Percentiles rank a stretch among this genome's conserved stretches.
phyloP scores from a whole-genome alignment of 2,329 filamentous ascomycete genomes.

The Fusarium robinianum region DNA sequence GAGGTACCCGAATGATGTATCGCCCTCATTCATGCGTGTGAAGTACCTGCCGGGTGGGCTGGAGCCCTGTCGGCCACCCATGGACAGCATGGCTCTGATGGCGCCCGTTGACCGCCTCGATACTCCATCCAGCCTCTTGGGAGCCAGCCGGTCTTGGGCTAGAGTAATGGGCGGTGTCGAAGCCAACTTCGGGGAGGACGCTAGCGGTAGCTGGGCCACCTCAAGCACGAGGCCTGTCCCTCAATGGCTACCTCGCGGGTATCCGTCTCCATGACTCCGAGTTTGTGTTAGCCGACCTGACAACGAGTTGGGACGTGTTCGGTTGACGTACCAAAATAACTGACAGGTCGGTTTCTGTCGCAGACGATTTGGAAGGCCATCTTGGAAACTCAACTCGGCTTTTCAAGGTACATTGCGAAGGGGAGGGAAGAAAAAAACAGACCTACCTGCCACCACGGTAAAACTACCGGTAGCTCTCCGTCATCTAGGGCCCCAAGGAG shows the following conservation, averaged over 20 bases:
- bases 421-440: slow-evolving; percentile 12
- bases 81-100: slow-evolving; percentile 9
- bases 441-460: slow-evolving; percentile 22
- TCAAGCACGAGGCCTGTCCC: slow-evolving; percentile 27
- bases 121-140: slow-evolving; percentile 31
- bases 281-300: too few species aligned
- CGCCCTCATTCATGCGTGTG: slow-evolving; percentile 26
- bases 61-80: slow-evolving; percentile 10
- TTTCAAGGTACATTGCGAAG: slow-evolving; percentile 4
- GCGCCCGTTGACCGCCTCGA: slow-evolving; percentile 35
- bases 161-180: slow-evolving; percentile 36
- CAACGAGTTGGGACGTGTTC: too few species aligned
- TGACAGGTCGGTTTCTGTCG: too few species aligned
- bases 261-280: slow-evolving; percentile 12
- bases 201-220: slow-evolving; percentile 24
- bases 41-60: slow-evolving; percentile 18
- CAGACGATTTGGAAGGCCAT: background rate
- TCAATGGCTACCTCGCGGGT: slow-evolving; percentile 27
- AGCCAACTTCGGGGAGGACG: slow-evolving; percentile 27
- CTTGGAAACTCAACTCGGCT: slow-evolving; percentile 27
- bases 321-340: too few species aligned
- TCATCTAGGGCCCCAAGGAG: slow-evolving; percentile 25
- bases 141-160: slow-evolving; percentile 30
- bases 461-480: slow-evolving; percentile 36
- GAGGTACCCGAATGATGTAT: slow-evolving; percentile 15